Percentiles rank a stretch among this genome's conserved stretches.
Conservation (phyloP, 2,329 filamentous ascomycete genomes). For the Colletotrichum magnum region DNA sequence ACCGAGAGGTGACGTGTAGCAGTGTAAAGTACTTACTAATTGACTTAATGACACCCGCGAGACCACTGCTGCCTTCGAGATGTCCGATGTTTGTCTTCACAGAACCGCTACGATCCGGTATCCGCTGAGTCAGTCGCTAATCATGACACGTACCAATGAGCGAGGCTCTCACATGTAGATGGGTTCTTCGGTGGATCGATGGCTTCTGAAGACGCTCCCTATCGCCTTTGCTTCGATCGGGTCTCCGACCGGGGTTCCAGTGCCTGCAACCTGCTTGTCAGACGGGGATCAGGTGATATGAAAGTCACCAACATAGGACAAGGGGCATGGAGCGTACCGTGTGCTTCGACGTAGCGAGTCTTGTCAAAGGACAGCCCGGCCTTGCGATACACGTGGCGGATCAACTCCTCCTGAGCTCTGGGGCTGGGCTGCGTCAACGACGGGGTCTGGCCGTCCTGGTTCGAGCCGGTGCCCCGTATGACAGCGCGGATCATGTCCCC, state of each 20-base stretch:
- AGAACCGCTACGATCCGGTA: slow-evolving; percentile 26
- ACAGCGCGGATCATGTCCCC: slow-evolving; percentile 49
- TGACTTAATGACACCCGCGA: slow-evolving; percentile 36
- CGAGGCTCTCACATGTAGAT: slow-evolving; percentile 13
- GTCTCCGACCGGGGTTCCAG: slow-evolving; percentile 68
- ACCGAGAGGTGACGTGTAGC: too few relatives aligned
- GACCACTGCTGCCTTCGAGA: slow-evolving; percentile 40
- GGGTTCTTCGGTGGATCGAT: slow-evolving; percentile 52
- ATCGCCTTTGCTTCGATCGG: slow-evolving; percentile 66
- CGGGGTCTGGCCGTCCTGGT: slow-evolving; percentile 58
- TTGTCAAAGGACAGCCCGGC: slow-evolving; percentile 44
- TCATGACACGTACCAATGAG: not conserved
- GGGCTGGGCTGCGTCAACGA: slow-evolving; percentile 52
- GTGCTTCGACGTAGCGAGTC: slow-evolving; percentile 56
- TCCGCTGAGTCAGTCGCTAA: not conserved
- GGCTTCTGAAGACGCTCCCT: slow-evolving; percentile 55
- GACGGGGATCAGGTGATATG: slow-evolving; percentile 46
- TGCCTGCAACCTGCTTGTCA: slow-evolving; percentile 60
- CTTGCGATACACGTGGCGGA: slow-evolving; percentile 52
- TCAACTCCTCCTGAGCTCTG: slow-evolving; percentile 50
- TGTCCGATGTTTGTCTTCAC: slow-evolving; percentile 42
- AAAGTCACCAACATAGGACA: too few relatives aligned
- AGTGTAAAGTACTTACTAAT: slow-evolving; percentile 16
- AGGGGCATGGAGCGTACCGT: slow-evolving; percentile 59
- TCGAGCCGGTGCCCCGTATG: slow-evolving; percentile 52